A percentile compares a stretch with the other conserved stretches of the same genome.
These are phyloP conservation scores for Lasiodiplodia hormozganensis DNA, from an alignment of 2,329 filamentous ascomycete genomes.

Conservation along the genomic window DNA sequence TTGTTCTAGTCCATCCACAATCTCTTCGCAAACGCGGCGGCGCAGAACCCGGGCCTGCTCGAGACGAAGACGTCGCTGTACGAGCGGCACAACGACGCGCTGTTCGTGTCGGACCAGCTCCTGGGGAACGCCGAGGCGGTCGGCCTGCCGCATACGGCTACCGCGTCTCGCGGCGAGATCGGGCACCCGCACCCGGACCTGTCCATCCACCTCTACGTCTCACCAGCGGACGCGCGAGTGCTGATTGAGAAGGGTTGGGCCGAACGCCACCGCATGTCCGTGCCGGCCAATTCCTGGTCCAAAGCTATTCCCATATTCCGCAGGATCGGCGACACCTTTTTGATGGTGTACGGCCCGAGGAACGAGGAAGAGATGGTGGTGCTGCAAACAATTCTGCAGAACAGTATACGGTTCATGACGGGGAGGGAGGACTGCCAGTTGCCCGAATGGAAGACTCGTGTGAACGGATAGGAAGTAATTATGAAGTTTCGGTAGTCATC, in stretches of 20 bases:
- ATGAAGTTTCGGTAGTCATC: no score
- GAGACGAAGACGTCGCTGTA: not conserved
- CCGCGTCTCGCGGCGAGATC: not conserved
- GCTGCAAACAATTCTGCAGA: not conserved
- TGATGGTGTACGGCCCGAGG: slow-evolving; percentile 14
- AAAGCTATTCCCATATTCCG: not conserved
- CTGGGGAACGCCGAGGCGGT: not conserved
- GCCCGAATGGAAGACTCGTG: not conserved
- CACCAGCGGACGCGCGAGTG: slow-evolving; percentile 16
- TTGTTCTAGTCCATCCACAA: not conserved
- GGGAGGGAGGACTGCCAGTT: not conserved
- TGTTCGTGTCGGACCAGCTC: not conserved
- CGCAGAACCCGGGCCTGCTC: not conserved
- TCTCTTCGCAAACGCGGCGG: slow-evolving; percentile 5
- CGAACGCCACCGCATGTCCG: slow-evolving; percentile 7
- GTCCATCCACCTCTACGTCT: slow-evolving; percentile 5
- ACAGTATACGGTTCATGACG: slow-evolving; percentile 8
- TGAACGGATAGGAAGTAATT: no score
- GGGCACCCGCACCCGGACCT: slow-evolving; percentile 9
- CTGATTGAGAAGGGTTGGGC: slow-evolving; percentile 21
- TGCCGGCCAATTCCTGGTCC: not conserved
- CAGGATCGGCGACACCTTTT: not conserved
- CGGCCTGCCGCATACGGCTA: not conserved
- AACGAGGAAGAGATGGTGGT: slow-evolving; percentile 11
- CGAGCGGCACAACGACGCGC: slow-evolving; percentile 10